Conservation (phyloP, 495 filamentous ascomycete species). For the Paragyromitra xinjiangensis region DNA sequence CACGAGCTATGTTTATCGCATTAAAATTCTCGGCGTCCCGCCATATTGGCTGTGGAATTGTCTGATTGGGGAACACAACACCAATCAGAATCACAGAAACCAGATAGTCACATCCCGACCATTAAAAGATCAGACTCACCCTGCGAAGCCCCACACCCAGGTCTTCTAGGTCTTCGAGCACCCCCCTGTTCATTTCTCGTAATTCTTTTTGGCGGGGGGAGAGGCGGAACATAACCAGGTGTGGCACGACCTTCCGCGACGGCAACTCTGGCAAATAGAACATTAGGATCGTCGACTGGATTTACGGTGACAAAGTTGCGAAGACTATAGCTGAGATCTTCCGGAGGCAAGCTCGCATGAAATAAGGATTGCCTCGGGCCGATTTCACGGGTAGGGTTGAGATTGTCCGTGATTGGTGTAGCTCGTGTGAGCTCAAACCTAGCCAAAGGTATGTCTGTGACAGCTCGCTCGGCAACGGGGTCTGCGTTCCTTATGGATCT, state of each 20-base stretch:
- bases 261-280: conserved; percentile 10
- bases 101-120: background rate
- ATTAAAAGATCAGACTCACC: background rate
- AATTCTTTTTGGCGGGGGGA: background rate
- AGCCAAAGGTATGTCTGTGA: background rate
- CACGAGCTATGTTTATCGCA: background rate
- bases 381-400: background rate
- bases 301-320: background rate
- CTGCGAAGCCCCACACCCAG: background rate
- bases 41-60: background rate
- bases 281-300: conserved; percentile 16
- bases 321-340: conserved; percentile 4
- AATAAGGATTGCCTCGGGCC: background rate
- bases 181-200: background rate
- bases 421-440: background rate
- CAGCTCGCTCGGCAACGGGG: background rate
- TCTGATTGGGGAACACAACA: background rate
- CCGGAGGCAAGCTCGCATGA: background rate
- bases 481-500: background rate
- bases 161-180: background rate
- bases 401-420: background rate
- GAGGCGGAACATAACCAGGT: background rate
- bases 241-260: background rate
- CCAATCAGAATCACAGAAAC: background rate
- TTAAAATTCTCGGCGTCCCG: background rate